Base-by-base conservation (phyloP, 1,284 basidiomycete genomes). In the Pseudozyma tsukubaensis region DNA sequence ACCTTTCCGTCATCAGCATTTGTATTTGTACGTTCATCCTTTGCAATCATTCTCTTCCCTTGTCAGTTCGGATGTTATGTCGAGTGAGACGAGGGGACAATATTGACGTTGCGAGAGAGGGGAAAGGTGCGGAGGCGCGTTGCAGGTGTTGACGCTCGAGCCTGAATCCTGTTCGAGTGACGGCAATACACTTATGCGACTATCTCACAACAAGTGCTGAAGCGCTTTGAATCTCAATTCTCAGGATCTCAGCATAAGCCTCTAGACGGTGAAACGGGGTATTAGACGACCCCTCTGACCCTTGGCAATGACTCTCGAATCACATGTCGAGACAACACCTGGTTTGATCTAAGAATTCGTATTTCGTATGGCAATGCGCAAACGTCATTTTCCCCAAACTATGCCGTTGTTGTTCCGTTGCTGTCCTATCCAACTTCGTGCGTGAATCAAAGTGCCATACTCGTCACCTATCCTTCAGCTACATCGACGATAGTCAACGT, bases 331-430 rank as follows among this genome's bases (percentile, higher is more conserved):
- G 37, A 21, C 24, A 29, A 29, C 24, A 29, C 37, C 37, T 39
- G 18, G 16, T 43, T 42, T 56, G 48, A 58, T 55, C 50, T 57
- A 49, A 56, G 16, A 29, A 45, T 66, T 60, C 64, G 42, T 18
- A 60, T 60, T 29, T 66, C 45, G 43, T 56, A 42, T 37, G 36
- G 48, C 12, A 21, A 14, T 18, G 18, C n/a, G 19, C 29, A 32
- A 58, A 34, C 13, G 11, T 12, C 9, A 3, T 29, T 29, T 29
- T 6, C 6, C 24, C 24, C 24, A 29, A 29, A 6, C 24, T 29
- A 29, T 29, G 24, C 24, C 24, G 24, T 29, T 29, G 6, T 3
- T 6, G 24, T 29, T 29, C 24, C 24, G 24, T 29, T 29, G 24
- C 24, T 29, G 24, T 29, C 24, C 24, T 29, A 29, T 29, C 24